Percentiles rank a stretch among this genome's conserved stretches.
Conservation (phyloP, 441 rosid genomes). For the Eutrema salsugineum region DNA sequence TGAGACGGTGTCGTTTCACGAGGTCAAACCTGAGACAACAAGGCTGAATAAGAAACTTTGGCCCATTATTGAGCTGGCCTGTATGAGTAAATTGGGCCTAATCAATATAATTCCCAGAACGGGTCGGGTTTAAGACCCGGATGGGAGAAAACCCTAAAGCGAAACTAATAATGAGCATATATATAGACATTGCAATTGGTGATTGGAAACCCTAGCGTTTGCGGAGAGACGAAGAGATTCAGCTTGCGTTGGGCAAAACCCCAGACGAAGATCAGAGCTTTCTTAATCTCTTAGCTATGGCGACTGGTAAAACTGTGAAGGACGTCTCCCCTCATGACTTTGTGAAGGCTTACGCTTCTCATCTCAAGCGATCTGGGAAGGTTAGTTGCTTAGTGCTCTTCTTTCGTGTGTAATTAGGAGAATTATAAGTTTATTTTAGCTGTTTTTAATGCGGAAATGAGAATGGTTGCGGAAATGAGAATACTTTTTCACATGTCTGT, state of each 20-base stretch:
- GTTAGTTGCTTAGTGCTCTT: not conserved
- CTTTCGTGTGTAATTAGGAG: not conserved
- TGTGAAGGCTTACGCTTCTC: conserved; percentile 37
- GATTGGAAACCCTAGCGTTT: conserved; percentile 18
- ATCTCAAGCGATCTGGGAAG: conserved; percentile 44
- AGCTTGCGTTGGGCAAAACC: conserved; percentile 21
- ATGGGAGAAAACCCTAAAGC: conserved; percentile 25
- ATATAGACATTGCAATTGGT: not conserved
- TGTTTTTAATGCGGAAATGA: not conserved
- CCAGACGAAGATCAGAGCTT: conserved; percentile 5
- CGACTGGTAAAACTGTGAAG: conserved; percentile 35
- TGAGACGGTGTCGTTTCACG: not conserved
- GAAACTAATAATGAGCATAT: not conserved
- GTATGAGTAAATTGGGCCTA: not conserved
- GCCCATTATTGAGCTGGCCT: not conserved
- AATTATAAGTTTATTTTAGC: not conserved
- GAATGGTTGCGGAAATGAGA: not conserved
- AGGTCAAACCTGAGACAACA: not conserved
- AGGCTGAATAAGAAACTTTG: not conserved
- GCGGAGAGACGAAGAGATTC: conserved; percentile 6
- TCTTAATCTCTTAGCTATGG: conserved; percentile 25
- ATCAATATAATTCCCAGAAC: not conserved
- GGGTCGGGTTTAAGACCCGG: conserved; percentile 13
- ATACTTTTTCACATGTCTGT: not conserved
- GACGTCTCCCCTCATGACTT: conserved; percentile 41